These are phyloP conservation scores for Cladosporium sphaerospermum DNA, from an alignment of 2,329 filamentous ascomycete genomes.

Conservation along the genomic window DNA sequence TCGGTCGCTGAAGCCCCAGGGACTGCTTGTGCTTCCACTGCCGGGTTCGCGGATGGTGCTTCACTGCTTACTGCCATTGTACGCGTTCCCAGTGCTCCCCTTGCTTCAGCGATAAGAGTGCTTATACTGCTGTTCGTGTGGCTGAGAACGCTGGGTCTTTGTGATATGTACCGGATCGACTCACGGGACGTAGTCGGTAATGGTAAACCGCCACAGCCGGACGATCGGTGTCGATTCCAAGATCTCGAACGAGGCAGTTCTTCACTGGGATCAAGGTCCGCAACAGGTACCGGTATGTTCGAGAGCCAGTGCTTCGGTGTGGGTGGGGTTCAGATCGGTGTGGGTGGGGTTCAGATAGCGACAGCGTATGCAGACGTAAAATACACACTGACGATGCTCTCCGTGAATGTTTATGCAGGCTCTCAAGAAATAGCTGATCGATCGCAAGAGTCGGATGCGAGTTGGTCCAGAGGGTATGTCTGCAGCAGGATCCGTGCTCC, in stretches of 20 bases:
- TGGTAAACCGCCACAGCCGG: no score
- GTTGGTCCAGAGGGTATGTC: no score
- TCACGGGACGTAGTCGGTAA: not conserved
- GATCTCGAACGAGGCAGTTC: no score
- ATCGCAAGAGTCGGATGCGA: no score
- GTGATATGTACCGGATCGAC: not conserved
- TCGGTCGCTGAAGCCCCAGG: slow-evolving; percentile 4
- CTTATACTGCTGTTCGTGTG: not conserved
- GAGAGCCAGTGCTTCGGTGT: not conserved
- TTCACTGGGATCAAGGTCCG: no score
- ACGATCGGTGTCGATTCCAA: no score
- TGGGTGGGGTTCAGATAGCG: not conserved
- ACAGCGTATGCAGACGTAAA: not conserved
- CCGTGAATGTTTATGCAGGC: no score
- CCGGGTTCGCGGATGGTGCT: not conserved
- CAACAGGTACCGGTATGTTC: no score
- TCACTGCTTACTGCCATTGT: slow-evolving; percentile 2
- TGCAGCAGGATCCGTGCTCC: no score
- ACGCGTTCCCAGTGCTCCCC: not conserved
- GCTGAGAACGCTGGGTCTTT: not conserved
- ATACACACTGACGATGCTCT: no score
- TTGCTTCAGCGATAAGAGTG: not conserved
- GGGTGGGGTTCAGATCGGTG: not conserved
- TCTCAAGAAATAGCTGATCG: no score
- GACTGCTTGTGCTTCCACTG: slow-evolving; percentile 2